Evolutionary conservation across 2,329 filamentous ascomycete species (phyloP).

Genomic region (Penicillium palitans): DNA sequence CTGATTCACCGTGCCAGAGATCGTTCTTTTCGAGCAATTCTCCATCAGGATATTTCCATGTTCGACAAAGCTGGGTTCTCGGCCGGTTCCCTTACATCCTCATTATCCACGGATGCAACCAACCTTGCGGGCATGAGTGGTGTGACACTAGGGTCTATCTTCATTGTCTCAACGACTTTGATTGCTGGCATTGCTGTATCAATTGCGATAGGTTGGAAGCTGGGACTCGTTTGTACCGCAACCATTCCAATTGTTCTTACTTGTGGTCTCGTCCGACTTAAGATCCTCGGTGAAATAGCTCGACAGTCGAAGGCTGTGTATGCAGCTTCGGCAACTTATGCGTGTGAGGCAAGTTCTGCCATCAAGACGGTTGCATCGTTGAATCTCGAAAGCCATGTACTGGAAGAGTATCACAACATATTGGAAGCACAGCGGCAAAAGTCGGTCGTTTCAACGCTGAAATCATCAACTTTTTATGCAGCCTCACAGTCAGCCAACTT

Average conservation of each 20-base stretch:
- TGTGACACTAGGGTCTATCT: slow-evolving; percentile 79
- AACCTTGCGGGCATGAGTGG: slow-evolving; percentile 73
- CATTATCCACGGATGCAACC: slow-evolving; percentile 71
- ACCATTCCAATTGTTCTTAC: slow-evolving; percentile 74
- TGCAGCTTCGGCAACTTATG: slow-evolving; percentile 76
- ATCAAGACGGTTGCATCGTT: slow-evolving; percentile 67
- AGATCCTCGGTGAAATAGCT: neutral
- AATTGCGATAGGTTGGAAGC: slow-evolving; percentile 80
- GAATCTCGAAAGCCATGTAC: slow-evolving; percentile 80
- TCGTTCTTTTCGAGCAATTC: slow-evolving; percentile 77
- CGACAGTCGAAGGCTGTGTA: slow-evolving; percentile 70
- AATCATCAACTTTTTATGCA: slow-evolving; percentile 30
- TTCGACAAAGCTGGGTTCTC: slow-evolving; percentile 89
- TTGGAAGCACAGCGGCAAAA: slow-evolving; percentile 66
- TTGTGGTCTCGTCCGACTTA: slow-evolving; percentile 54
- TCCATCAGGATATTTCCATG: slow-evolving; percentile 88
- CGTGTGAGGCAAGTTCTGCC: slow-evolving; percentile 65
- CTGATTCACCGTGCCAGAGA: slow-evolving; percentile 81
- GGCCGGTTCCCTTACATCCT: slow-evolving; percentile 80
- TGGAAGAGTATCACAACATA: slow-evolving; percentile 66
- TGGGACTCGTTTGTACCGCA: slow-evolving; percentile 79
- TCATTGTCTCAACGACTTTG: slow-evolving; percentile 77
- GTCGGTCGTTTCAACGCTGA: slow-evolving; percentile 63
- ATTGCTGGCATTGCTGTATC: slow-evolving; percentile 69
- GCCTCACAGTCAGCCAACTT: slow-evolving; percentile 28